Base-by-base conservation (phyloP, 495 filamentous ascomycete species). In the Neurospora intermedia region DNA sequence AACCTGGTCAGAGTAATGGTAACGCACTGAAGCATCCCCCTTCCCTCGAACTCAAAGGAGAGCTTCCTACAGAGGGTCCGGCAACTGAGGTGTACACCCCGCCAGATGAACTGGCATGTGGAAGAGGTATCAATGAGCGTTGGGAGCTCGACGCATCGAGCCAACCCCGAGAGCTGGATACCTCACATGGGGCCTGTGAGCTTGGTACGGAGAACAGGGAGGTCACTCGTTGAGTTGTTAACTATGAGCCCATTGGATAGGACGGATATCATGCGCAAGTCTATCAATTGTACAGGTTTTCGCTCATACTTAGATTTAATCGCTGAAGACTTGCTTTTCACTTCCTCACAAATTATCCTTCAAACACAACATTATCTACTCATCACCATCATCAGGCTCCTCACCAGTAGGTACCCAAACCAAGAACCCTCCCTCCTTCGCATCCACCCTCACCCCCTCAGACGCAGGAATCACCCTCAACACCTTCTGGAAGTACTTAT, bases 401-500 rank as follows among this genome's bases (percentile, higher is more conserved):
- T 83, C 81, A 18, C 80, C 79, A 46, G 81, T 77, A 27, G 85
- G 85, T 3, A 89, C 83, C 93, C 93, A 95, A 42, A 88, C 83
- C 75, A 90, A 76, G 13, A 93, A 81, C 0, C 91, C 92, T 69
- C 91, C 93, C 66, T 91, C 90, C 84, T 91, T 92, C 6, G 54
- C 54, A 75, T 93, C 91, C 10, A 85, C 82, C 74, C 86, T 89
- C 83, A 94, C 90, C 0, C 92, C 92, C 77, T 92, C 91, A 3
- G 69, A 71, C 1, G 83, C 87, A 0, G 91, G 90, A 42, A 91
- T 86, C 7, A 95, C 89, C 73, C 90, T 88, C 69, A 97, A 79
- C 23, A 89, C 87, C 85, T 97, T 97, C 81, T 94, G 93, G 80
- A 97, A 97, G 76, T 95, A 94, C 75, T 90, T 89, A 82, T 97